Evolutionary conservation across 139 green algal species (phyloP), one percentile per base, ranked within the genome.

Genomic region (Desmodesmus armatus): DNA sequence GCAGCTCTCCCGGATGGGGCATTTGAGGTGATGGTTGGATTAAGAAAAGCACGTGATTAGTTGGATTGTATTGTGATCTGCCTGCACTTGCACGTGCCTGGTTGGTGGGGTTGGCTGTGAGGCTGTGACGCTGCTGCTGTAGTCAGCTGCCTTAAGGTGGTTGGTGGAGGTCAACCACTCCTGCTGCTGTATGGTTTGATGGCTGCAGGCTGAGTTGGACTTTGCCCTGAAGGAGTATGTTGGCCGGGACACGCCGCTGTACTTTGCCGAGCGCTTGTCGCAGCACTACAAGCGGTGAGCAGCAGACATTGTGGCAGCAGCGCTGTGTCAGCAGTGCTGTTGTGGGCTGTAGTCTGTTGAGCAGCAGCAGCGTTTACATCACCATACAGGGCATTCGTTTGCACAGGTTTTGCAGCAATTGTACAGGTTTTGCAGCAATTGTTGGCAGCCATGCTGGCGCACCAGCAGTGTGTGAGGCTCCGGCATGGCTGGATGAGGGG

Each of bases 151-250:
- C n/a, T n/a, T n/a, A n/a, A n/a, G n/a, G n/a, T n/a, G n/a, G n/a
- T n/a, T n/a, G n/a, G n/a, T n/a, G n/a, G n/a, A n/a, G n/a, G n/a
- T n/a, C n/a, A n/a, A n/a, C 51, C 51, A 17, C 51, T 17, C 15
- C 25, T 27, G 25, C 63, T 72, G 63, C 63, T n/a, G n/a, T n/a
- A n/a, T n/a, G n/a, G n/a, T 5, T 39, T 3, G 13, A 15, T 60
- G 60, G 41, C 35, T 67, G 33, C 95, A 99, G 96, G 92, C 84
- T 7, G 96, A 98, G 90, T 90, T 99, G 75, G 89, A 96, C 2
- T 67, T 43, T 15, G 93, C 97, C 37, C 92, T 99, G 15, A 98
- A 98, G 89, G 94, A 99, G 82, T 99, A 99, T 86, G 97, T 99
- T 25, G 97, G 97, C 40, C 91, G 97, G 33, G 92, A 94, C 78